Evolutionary conservation across 176 grass and related monocot species (phyloP), one percentile per base, ranked within the genome.

Genomic region (Triticum urartu): DNA sequence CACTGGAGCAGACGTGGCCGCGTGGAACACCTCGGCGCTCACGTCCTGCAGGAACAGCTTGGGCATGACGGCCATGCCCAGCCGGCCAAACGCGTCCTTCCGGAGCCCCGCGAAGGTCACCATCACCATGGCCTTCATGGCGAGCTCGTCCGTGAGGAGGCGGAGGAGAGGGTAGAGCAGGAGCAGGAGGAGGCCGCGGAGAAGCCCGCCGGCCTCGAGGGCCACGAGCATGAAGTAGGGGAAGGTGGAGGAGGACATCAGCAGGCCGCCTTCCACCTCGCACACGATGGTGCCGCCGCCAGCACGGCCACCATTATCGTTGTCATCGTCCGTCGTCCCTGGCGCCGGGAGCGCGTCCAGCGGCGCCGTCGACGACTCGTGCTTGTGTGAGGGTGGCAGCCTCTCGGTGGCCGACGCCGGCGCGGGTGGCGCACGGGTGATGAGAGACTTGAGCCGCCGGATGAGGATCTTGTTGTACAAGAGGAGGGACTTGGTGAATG

Each of bases 141-240:
- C 82, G 1, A 15, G 21, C 62, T 77, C 78, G 26, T 80, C 76
- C 58, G 59, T 50, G 65, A 90, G 78, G 8, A 88, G 38, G 73
- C 83, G 87, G 22, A 95, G 32, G 24, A 83, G 67, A 9, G 95
- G 95, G 83, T 87, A 95, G 36, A 93, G 68, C 18, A 92, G 80
- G 5, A 98, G 72, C 0, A 98, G 87, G 4, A 95, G 35, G 34
- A 98, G 81, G 18, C 85, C 93, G 1, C 95, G 81, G 40, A 92
- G 66, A 14, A 93, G 72, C 9, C 93, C 86, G 1, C 95, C 93
- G 4, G 80, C 93, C 61, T 98, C 95, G 33, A 98, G 81, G 7
- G 93, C 95, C 4, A 93, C 89, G 33, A 98, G 93, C 95, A 98
- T 98, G 89, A 98, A 98, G 86, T 93, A 98, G 1, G 95, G 91